These are phyloP conservation scores for Marchantia paleacea DNA, from an alignment of 225 moss, liverwort and hornwort genomes.

Conservation along the genomic window DNA sequence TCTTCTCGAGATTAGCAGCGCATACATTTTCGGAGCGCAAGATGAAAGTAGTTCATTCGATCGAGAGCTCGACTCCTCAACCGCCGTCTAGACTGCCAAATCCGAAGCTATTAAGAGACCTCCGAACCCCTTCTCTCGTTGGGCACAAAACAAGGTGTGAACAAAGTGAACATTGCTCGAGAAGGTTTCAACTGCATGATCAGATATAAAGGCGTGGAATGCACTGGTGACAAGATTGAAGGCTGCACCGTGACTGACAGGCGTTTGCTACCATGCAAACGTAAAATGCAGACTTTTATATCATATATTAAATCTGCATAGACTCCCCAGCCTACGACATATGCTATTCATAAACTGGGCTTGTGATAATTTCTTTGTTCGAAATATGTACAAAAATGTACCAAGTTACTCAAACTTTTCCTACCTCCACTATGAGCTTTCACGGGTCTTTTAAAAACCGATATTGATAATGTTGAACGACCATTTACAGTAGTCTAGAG, in stretches of 20 bases:
- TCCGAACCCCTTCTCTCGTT: neutral
- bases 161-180: no score
- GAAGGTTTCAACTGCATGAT: neutral
- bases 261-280: neutral
- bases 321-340: neutral
- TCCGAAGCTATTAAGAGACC: no score
- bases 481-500: neutral
- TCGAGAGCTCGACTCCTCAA: no score
- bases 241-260: neutral
- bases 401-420: neutral
- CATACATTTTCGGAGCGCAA: no score
- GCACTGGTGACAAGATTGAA: neutral
- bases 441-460: no score
- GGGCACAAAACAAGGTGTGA: neutral
- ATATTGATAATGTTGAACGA: no score
- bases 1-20: no score
- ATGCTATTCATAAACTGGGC: neutral
- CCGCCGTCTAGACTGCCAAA: no score
- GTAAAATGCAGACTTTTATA: neutral
- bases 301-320: neutral
- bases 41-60: no score
- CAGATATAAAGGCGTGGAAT: neutral
- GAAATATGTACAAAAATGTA: constrained; percentile 6
- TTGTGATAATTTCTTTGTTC: neutral
- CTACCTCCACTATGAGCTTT: neutral